phyloP scores from a whole-genome alignment of 257 asterid species.

The Craterostigma plantagineum region DNA sequence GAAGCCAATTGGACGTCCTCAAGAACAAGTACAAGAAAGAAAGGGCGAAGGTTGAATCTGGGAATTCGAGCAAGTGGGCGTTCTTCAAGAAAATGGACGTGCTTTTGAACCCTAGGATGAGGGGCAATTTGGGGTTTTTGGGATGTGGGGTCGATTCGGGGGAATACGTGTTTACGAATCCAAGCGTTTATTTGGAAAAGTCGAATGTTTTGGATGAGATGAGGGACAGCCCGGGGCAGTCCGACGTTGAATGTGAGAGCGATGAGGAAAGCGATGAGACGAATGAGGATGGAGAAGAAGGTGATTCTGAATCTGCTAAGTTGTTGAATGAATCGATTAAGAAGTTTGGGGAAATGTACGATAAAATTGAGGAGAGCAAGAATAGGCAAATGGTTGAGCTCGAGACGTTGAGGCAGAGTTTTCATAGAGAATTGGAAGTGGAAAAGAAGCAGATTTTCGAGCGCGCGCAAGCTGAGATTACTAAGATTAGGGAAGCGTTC shows the following conservation, averaged over 20 bases:
- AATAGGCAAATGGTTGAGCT: conserved; percentile 44
- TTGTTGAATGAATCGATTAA: conserved; percentile 58
- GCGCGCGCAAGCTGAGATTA: conserved; percentile 38
- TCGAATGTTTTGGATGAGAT: conserved; percentile 78
- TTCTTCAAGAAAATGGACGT: conserved; percentile 78
- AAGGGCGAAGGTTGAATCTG: conserved; percentile 48
- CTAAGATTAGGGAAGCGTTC: conserved; percentile 23
- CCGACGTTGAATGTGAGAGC: conserved; percentile 47
- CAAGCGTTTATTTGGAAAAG: conserved; percentile 60
- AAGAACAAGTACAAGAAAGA: conserved; percentile 80
- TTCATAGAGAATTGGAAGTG: conserved; percentile 45
- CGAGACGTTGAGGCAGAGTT: conserved; percentile 42
- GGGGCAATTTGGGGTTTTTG: conserved; percentile 36
- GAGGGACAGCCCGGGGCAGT: conserved; percentile 82
- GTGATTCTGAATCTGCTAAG: conserved; percentile 35
- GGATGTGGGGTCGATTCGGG: conserved; percentile 89
- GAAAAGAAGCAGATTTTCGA: conserved; percentile 44
- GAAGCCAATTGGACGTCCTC: conserved; percentile 51
- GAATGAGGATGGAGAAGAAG: conserved; percentile 11
- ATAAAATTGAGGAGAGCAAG: conserved; percentile 53
- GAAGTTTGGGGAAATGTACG: conserved; percentile 68
- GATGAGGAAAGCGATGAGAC: conserved; percentile 22
- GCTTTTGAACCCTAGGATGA: conserved; percentile 33
- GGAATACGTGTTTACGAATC: conserved; percentile 77
- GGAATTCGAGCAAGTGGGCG: conserved; percentile 51